Base-by-base conservation (phyloP, 805 yeast species). In the Saturnispora sekii region DNA sequence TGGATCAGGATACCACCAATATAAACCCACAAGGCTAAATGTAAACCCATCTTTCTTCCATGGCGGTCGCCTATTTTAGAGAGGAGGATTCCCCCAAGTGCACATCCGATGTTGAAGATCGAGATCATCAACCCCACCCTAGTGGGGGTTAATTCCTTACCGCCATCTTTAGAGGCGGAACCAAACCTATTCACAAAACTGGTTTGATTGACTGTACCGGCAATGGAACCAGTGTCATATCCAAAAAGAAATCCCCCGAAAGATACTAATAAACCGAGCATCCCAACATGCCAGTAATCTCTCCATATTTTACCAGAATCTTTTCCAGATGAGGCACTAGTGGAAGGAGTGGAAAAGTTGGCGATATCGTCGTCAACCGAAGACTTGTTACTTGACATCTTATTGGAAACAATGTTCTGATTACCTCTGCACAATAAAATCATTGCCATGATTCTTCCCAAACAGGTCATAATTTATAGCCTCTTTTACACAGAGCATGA, bases 171-270 rank as follows among this genome's bases (percentile, higher is more conserved):
- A 4, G 48, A 35, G 14, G 10, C 16, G 47, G 66, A 61, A 53
- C 84, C 86, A 53, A 79, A 79, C 51, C 76, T 65, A 28, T 51
- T 47, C 43, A 65, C 59, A 60, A 74, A 81, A 52, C 76, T 75
- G 10, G 66, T 52, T 79, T 79, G 76, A 57, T 75, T 75, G 37
- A 79, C 76, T 58, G 80, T 76, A 49, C 87, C 87, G 37, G 84
- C 78, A 60, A 80, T 75, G 50, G 86, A 79, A 65, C 86, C 87
- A 43, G 84, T 80, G 66, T 81, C 88, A 72, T 80, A 81, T 47
- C 88, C 88, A 57, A 78, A 81, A 31, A 81, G 79, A 60, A 78
- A 81, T 31, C 88, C 89, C 64, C 86, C 87, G 53, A 81, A 81
- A 28, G 87, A 82, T 50, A 81, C 75, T 45, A 76, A 54, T 10